phyloP scores from a whole-genome alignment of 1,284 basidiomycete genomes.

The Cryptococcus neoformans region DNA sequence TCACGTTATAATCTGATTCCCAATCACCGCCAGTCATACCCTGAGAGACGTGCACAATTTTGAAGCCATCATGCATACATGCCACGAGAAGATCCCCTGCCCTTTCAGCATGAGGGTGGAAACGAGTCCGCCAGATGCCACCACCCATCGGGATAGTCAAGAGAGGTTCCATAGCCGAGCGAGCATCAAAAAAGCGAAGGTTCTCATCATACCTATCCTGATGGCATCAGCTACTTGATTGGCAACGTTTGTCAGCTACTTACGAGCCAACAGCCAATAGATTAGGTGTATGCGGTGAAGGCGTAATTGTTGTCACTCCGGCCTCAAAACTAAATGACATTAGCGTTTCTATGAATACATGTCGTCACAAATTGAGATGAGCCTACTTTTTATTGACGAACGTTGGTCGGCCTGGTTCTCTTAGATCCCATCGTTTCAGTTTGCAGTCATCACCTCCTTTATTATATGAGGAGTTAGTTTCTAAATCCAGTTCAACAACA shows the following conservation, averaged over 20 bases:
- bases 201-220: conserved; percentile 75
- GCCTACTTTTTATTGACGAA: conserved; percentile 70
- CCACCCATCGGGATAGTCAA: conserved; percentile 71
- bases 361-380: neutral
- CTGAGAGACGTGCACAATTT: conserved; percentile 61
- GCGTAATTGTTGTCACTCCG: conserved; percentile 89
- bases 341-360: neutral
- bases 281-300: conserved; percentile 73
- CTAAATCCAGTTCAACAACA: neutral
- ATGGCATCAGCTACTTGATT: conserved; percentile 79
- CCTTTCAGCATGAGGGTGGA: conserved; percentile 71
- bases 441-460: conserved; percentile 90
- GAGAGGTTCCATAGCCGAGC: conserved; percentile 64
- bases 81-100: conserved; percentile 76
- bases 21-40: neutral
- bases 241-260: conserved; percentile 11
- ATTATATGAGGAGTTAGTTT: neutral
- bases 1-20: conserved; percentile 1
- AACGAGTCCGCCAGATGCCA: conserved; percentile 94
- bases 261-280: conserved; percentile 89
- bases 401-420: conserved; percentile 62
- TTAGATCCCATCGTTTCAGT: conserved; percentile 87
- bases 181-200: conserved; percentile 78
- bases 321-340: conserved; percentile 70
- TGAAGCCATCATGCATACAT: conserved; percentile 97